A percentile compares a stretch with the other conserved stretches of the same genome.
phyloP scores from a whole-genome alignment of 495 filamentous ascomycete species.

The Aspergillus egyptiacus region DNA sequence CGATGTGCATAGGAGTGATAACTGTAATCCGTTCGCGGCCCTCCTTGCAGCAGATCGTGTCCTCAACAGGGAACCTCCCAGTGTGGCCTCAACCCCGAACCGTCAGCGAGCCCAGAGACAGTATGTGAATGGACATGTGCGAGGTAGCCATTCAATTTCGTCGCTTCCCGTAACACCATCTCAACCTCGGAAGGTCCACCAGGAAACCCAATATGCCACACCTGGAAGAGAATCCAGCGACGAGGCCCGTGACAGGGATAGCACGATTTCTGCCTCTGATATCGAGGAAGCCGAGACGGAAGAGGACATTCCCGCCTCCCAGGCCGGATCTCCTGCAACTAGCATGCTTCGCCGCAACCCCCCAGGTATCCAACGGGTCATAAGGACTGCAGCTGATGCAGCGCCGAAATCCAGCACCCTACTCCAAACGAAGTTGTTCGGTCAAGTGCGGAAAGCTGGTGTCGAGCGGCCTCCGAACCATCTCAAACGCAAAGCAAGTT shows the following conservation, averaged over 20 bases:
- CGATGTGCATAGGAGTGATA: slow-evolving; percentile 35
- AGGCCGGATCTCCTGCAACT: slow-evolving; percentile 45
- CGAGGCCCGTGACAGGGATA: slow-evolving; percentile 64
- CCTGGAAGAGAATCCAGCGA: slow-evolving; percentile 50
- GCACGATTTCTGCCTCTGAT: slow-evolving; percentile 82
- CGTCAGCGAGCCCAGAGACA: slow-evolving; percentile 41
- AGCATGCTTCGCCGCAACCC: slow-evolving; percentile 46
- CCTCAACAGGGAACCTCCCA: slow-evolving; percentile 65
- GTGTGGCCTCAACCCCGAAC: slow-evolving; percentile 58
- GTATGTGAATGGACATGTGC: slow-evolving; percentile 51
- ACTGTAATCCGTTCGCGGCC: slow-evolving; percentile 61
- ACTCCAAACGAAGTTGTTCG: slow-evolving; percentile 64
- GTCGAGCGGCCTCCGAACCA: slow-evolving; percentile 29
- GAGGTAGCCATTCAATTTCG: slow-evolving; percentile 68
- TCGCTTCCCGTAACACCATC: slow-evolving; percentile 75
- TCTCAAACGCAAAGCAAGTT: slow-evolving; percentile 56
- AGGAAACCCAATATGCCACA: slow-evolving; percentile 48
- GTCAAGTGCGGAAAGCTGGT: slow-evolving; percentile 56
- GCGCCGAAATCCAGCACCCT: slow-evolving; percentile 37
- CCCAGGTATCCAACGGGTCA: slow-evolving; percentile 19
- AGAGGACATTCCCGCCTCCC: slow-evolving; percentile 50
- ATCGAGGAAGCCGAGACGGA: slow-evolving; percentile 55
- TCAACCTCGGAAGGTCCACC: slow-evolving; percentile 35
- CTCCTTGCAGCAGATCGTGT: slow-evolving; percentile 69
- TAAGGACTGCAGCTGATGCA: slow-evolving; percentile 17